Conservation (phyloP, 2,329 filamentous ascomycete genomes). For the Epichloe brachyelytri region DNA sequence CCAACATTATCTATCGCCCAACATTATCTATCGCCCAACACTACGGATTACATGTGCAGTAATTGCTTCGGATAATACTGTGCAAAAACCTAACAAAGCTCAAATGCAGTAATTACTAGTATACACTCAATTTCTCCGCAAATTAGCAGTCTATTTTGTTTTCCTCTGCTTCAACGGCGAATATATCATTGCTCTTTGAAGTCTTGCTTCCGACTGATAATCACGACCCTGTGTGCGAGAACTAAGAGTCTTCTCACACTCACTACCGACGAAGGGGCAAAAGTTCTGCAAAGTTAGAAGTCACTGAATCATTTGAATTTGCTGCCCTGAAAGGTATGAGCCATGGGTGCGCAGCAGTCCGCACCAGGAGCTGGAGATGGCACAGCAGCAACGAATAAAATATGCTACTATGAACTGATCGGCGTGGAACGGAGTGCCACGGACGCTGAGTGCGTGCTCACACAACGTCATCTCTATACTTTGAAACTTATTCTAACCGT, state of each 20-base stretch:
- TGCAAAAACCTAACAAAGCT: too few species aligned
- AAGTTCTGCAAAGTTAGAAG: neutral
- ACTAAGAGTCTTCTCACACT: neutral
- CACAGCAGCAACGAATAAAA: slow-evolving; percentile 38
- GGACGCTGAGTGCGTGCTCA: slow-evolving; percentile 59
- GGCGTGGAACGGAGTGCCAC: slow-evolving; percentile 58
- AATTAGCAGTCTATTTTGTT: too few species aligned
- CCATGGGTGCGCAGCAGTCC: slow-evolving; percentile 46
- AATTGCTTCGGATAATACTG: too few species aligned
- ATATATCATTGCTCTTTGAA: too few species aligned
- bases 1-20: too few species aligned
- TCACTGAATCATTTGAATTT: neutral
- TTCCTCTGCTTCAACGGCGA: too few species aligned
- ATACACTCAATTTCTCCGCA: too few species aligned
- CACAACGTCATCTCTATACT: too few species aligned
- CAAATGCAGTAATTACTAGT: too few species aligned
- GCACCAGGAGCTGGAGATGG: slow-evolving; percentile 15
- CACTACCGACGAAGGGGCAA: neutral
- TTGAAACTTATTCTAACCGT: neutral
- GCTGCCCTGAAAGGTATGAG: neutral
- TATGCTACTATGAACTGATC: slow-evolving; percentile 78
- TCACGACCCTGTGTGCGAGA: neutral
- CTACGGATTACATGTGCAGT: too few species aligned
- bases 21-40: too few species aligned
- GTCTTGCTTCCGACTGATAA: too few species aligned